Evolutionary conservation across 176 grass and related monocot species (phyloP).

Genomic region (Eragrostis nindensis): DNA sequence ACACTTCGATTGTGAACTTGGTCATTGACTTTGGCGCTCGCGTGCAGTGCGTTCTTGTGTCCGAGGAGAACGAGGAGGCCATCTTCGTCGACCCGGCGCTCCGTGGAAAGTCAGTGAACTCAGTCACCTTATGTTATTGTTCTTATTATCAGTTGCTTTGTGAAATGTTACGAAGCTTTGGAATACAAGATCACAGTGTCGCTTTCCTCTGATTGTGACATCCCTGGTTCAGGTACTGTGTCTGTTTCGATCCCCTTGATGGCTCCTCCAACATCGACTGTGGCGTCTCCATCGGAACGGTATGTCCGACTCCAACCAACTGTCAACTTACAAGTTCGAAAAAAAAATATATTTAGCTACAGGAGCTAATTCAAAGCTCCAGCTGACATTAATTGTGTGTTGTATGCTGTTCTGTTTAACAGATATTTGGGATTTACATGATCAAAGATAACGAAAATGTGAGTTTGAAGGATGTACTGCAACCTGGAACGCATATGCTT

Average conservation of each 20-base stretch:
- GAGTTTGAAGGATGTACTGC: conserved; percentile 77
- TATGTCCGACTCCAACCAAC: conserved; percentile 22
- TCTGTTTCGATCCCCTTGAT: conserved; percentile 92
- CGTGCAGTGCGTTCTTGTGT: conserved; percentile 83
- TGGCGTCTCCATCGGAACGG: conserved; percentile 95
- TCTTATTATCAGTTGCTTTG: not conserved
- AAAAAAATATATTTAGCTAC: not conserved
- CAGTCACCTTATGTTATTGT: not conserved
- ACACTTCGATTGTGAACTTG: not conserved
- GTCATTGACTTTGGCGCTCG: conserved; percentile 11
- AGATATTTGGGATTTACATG: conserved; percentile 95
- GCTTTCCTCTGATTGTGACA: conserved; percentile 5
- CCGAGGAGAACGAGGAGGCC: conserved; percentile 95
- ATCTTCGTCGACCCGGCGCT: conserved; percentile 78
- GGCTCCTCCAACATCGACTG: conserved; percentile 99
- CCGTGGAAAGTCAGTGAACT: conserved; percentile 93
- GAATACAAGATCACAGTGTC: not conserved
- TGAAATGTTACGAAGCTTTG: not conserved
- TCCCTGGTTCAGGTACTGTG: conserved; percentile 64
- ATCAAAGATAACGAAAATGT: conserved; percentile 65
- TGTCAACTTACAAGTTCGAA: not conserved
- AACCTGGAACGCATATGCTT: conserved; percentile 86
- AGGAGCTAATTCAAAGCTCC: not conserved
- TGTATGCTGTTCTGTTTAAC: not conserved
- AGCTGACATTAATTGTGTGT: not conserved